Evolutionary conservation across 495 filamentous ascomycete genomes (phyloP).

Genomic region (Trichoderma reesei): DNA sequence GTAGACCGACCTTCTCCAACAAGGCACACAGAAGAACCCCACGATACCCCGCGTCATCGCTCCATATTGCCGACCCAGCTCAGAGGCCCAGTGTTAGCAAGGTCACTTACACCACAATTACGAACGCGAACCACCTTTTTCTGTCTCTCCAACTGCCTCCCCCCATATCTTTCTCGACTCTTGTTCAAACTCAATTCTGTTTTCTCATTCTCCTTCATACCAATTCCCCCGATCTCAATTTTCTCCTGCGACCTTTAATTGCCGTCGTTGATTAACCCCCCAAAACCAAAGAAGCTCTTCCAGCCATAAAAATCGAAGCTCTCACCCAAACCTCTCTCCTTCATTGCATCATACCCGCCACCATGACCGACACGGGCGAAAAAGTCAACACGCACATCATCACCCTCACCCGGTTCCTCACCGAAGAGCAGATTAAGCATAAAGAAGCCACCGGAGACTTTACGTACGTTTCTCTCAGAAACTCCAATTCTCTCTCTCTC

Average conservation of each 20-base stretch:
- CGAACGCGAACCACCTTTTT: no score
- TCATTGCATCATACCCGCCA: not conserved
- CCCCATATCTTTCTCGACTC: no score
- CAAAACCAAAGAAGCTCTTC: no score
- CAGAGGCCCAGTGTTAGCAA: no score
- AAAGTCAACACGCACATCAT: constrained; percentile 92
- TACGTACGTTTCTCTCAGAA: constrained; percentile 67
- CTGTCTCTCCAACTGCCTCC: no score
- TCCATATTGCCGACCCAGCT: not conserved
- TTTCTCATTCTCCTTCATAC: not conserved
- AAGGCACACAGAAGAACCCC: no score
- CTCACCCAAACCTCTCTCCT: not conserved
- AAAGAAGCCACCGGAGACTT: constrained; percentile 96
- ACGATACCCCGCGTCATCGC: constrained; percentile 8
- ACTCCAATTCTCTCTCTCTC: not conserved
- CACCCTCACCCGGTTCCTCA: constrained; percentile 89
- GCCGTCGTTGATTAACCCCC: no score
- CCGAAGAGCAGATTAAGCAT: constrained; percentile 87
- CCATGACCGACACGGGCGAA: constrained; percentile 28
- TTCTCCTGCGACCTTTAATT: no score
- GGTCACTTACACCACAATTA: no score
- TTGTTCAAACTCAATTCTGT: no score
- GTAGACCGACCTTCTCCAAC: not conserved
- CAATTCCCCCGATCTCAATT: not conserved
- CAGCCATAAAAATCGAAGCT: not conserved